These are phyloP conservation scores for Tuber brumale DNA, from an alignment of 495 filamentous ascomycete species.

Conservation along the genomic window DNA sequence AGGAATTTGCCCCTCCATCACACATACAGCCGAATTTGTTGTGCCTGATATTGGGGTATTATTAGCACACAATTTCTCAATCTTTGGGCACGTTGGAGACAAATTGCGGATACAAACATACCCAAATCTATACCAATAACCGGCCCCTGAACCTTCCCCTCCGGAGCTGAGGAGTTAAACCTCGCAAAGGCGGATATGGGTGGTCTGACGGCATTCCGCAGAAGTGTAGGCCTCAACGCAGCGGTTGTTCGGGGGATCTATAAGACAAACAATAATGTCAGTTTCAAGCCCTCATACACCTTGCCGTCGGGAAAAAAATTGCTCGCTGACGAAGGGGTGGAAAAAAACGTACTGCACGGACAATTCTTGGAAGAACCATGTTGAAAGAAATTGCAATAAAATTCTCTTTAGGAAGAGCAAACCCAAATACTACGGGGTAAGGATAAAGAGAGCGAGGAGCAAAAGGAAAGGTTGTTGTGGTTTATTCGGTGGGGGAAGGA, in stretches of 20 bases:
- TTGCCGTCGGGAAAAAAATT: constrained; percentile 19
- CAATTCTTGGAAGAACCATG: constrained; percentile 61
- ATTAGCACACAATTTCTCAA: constrained; percentile 33
- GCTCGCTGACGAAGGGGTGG: constrained; percentile 35
- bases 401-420: constrained; percentile 49
- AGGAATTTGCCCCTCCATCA: constrained; percentile 94
- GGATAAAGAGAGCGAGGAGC: not conserved
- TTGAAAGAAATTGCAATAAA: constrained; percentile 42
- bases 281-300: constrained; percentile 5
- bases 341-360: constrained; percentile 61
- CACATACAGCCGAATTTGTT: constrained; percentile 94
- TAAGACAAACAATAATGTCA: constrained; percentile 36
- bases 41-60: constrained; percentile 56
- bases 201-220: constrained; percentile 52
- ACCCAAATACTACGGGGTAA: constrained; percentile 52
- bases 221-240: constrained; percentile 48
- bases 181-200: constrained; percentile 58
- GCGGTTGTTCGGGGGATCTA: constrained; percentile 63
- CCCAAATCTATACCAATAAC: constrained; percentile 99
- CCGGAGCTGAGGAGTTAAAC: constrained; percentile 77
- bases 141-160: constrained; percentile 84
- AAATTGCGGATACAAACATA: constrained; percentile 48
- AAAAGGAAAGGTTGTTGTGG: not conserved
- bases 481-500: constrained; percentile 29
- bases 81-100: constrained; percentile 9